Percentiles rank a stretch among this genome's conserved stretches.
Conservation (phyloP, 2,329 filamentous ascomycete genomes). For the Aspergillus fischeri region DNA sequence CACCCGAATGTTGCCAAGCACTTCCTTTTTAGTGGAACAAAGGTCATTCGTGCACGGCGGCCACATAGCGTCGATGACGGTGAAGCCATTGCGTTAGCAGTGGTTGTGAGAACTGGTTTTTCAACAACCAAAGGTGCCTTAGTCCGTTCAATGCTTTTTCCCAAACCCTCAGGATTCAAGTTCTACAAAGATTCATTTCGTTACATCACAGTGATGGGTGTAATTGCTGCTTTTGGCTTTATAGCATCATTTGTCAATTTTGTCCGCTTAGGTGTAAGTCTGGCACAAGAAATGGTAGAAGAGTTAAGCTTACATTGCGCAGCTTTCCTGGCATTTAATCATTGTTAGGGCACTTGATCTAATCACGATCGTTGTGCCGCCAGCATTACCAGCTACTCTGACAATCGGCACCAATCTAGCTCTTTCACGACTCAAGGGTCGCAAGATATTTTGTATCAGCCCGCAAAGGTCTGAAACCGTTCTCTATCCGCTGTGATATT, state of each 20-base stretch:
- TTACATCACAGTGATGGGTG: slow-evolving; percentile 94
- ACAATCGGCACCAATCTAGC: slow-evolving; percentile 98
- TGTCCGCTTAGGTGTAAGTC: slow-evolving; percentile 62
- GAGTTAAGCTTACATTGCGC: slow-evolving; percentile 16
- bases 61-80: slow-evolving; percentile 82
- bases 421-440: slow-evolving; percentile 75
- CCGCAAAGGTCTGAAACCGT: slow-evolving; percentile 59
- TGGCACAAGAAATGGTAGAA: neutral
- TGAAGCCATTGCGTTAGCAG: slow-evolving; percentile 84
- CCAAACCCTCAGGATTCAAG: slow-evolving; percentile 96
- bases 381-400: slow-evolving; percentile 86
- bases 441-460: slow-evolving; percentile 95
- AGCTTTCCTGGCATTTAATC: slow-evolving; percentile 82
- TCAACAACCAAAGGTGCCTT: slow-evolving; percentile 96
- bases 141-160: slow-evolving; percentile 96
- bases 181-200: slow-evolving; percentile 97
- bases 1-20: slow-evolving; percentile 79
- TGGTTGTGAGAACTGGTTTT: slow-evolving; percentile 92
- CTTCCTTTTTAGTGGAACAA: slow-evolving; percentile 92
- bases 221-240: slow-evolving; percentile 82
- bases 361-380: slow-evolving; percentile 96
- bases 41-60: slow-evolving; percentile 83
- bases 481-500: neutral
- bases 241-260: slow-evolving; percentile 92
- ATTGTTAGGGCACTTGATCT: slow-evolving; percentile 87